Conservation (phyloP, 805 yeast species). For the Scheffersomyces lignosus region DNA sequence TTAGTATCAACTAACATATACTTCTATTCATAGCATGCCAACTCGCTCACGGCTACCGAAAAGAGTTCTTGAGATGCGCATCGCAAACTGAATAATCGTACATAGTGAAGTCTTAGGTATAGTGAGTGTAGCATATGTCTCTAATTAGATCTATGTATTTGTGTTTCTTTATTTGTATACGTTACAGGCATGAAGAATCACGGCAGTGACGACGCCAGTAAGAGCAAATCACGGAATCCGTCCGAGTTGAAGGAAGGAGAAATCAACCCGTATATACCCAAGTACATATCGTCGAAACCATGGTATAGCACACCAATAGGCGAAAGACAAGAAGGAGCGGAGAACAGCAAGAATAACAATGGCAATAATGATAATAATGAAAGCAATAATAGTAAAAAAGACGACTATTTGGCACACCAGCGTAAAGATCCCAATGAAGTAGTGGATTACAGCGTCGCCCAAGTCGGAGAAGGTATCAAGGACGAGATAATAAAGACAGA, state of each 20-base stretch:
- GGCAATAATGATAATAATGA: slow-evolving; percentile 7
- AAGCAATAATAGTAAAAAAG: slow-evolving; percentile 7
- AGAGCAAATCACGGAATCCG: background rate
- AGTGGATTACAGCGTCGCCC: slow-evolving; percentile 50
- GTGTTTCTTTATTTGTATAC: too few relatives aligned
- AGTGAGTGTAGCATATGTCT: too few relatives aligned
- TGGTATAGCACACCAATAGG: slow-evolving; percentile 32
- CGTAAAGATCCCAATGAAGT: slow-evolving; percentile 43
- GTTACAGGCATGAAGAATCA: too few relatives aligned
- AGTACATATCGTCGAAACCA: slow-evolving; percentile 37
- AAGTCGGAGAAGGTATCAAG: slow-evolving; percentile 55
- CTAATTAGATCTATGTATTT: too few relatives aligned
- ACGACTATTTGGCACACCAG: slow-evolving; percentile 60
- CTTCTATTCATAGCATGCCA: too few relatives aligned
- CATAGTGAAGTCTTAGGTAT: too few relatives aligned
- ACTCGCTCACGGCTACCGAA: too few relatives aligned
- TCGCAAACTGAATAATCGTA: too few relatives aligned
- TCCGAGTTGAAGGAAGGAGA: slow-evolving; percentile 11
- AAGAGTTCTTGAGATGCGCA: too few relatives aligned
- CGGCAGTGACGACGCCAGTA: background rate
- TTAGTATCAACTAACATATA: too few relatives aligned
- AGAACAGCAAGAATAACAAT: slow-evolving; percentile 5
- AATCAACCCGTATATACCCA: slow-evolving; percentile 36
- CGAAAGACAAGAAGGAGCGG: too few relatives aligned
- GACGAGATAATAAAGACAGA: slow-evolving; percentile 38